Percentiles rank a stretch among this genome's conserved stretches.
These are phyloP conservation scores for Mortierella sp. DNA, from an alignment of 371 early-diverging fungal species.

Conservation along the genomic window DNA sequence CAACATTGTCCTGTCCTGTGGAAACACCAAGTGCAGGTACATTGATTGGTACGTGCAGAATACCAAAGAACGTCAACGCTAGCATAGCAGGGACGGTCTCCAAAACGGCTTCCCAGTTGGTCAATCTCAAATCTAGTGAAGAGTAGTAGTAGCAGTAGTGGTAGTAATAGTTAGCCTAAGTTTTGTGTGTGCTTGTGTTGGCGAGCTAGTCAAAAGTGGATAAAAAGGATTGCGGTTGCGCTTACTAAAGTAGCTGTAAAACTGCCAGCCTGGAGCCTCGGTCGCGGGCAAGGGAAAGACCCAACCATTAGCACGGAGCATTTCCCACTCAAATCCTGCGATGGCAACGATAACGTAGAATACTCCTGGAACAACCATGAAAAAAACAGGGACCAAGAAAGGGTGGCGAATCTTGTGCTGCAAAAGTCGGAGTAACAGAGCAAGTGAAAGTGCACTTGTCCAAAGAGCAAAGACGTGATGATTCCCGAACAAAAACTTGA, in stretches of 20 bases:
- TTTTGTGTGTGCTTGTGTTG: too few relatives aligned
- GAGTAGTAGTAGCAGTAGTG: neutral
- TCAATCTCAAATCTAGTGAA: conserved; percentile 66
- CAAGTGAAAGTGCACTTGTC: conserved; percentile 80
- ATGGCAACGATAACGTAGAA: conserved; percentile 80
- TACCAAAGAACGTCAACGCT: conserved; percentile 92
- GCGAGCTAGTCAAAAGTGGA: too few relatives aligned
- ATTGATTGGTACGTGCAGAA: conserved; percentile 95
- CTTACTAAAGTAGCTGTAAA: conserved; percentile 83
- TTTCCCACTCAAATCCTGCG: conserved; percentile 71
- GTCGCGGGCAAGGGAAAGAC: conserved; percentile 85
- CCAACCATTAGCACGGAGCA: conserved; percentile 86
- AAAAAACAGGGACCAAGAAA: conserved; percentile 89
- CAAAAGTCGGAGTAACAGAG: conserved; percentile 72
- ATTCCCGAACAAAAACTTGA: conserved; percentile 70
- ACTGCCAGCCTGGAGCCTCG: conserved; percentile 86
- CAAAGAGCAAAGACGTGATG: conserved; percentile 79
- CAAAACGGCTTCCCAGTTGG: conserved; percentile 84
- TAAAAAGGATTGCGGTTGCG: too few relatives aligned
- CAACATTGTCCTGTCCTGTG: conserved; percentile 85
- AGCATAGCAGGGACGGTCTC: conserved; percentile 91
- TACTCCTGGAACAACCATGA: conserved; percentile 80
- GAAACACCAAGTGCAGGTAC: conserved; percentile 95
- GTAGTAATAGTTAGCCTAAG: too few relatives aligned
- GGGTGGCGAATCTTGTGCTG: conserved; percentile 72